Conservation (phyloP, 2,329 filamentous ascomycete genomes). For the Cytospora leucostoma region DNA sequence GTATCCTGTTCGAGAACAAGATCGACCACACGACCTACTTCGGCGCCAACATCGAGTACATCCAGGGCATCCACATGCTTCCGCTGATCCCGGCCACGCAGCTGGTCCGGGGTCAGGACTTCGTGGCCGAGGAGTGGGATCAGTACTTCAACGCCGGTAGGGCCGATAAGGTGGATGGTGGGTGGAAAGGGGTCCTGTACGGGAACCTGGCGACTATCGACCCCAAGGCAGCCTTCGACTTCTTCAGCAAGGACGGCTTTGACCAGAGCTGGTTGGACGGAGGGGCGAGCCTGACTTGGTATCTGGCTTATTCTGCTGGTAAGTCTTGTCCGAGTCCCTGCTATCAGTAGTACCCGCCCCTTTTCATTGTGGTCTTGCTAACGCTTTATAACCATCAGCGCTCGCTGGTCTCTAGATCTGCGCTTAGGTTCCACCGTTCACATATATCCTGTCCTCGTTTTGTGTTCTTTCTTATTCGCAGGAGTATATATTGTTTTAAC, state of each 20-base stretch:
- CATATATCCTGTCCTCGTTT: neutral
- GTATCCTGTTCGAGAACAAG: constrained; percentile 90
- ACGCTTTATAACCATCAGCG: neutral
- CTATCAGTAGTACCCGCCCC: too few relatives aligned
- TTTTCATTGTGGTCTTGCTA: neutral
- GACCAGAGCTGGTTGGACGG: constrained; percentile 73
- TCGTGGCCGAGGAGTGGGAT: constrained; percentile 83
- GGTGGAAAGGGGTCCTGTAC: constrained; percentile 85
- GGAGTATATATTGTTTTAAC: too few relatives aligned
- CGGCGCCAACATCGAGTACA: constrained; percentile 68
- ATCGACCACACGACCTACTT: constrained; percentile 93
- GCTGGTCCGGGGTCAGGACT: constrained; percentile 65
- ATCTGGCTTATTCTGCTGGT: constrained; percentile 77
- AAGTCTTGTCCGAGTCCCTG: constrained; percentile 38
- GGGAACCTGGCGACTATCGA: constrained; percentile 81
- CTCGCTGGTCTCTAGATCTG: neutral
- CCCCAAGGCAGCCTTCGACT: constrained; percentile 67
- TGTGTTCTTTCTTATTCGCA: too few relatives aligned
- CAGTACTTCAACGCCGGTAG: constrained; percentile 71
- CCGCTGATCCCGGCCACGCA: constrained; percentile 65
- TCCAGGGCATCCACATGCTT: constrained; percentile 64
- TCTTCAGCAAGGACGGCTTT: constrained; percentile 70
- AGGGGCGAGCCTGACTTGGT: constrained; percentile 83
- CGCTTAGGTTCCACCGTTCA: neutral
- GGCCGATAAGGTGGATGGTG: constrained; percentile 65